Evolutionary conservation across 306 rosid genomes (phyloP), one percentile per base, ranked within the genome.

Genomic region (Malus domestica): DNA sequence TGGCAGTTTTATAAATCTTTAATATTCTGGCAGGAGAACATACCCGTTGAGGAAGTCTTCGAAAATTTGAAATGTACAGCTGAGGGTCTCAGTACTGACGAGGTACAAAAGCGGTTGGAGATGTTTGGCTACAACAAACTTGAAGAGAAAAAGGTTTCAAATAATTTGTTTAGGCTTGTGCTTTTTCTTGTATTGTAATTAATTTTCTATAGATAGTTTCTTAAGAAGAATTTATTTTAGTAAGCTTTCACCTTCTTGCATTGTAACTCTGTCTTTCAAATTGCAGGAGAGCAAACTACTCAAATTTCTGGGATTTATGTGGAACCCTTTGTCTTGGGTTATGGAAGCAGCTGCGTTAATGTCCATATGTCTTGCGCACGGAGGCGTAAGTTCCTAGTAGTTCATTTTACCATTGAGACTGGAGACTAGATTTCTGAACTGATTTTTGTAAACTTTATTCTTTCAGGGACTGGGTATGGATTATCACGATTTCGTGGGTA

Each of bases 241-340:
- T 60, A 23, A 32, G 20, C 22, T 16, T 13, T 25, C 77, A 60
- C 57, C 58, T 42, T 60, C 22, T 42, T 42, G 25, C 42, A 23
- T 18, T 25, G 7, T 38, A 60, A 40, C 27, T 5, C n/a, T n/a
- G 46, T 64, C 30, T 44, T 60, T 66, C 51, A 1, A n/a, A 51
- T 11, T 78, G 52, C 76, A 78, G 81, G 81, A 78, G 35, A 78
- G 68, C 23, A 78, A 78, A 60, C 40, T 70, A 29, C 67, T 78
- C 23, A 78, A 70, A 19, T 78, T 78, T 70, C 69, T 78, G 61
- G 76, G 76, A 1, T 78, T 78, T 30, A 78, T 78, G 81, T 78
- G 81, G 81, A 78, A 78, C 23, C 81, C 81, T 25, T 63, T 78
- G 71, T 78, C 81, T 13, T 78, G 81, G 81, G 81, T 78, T 59